Evolutionary conservation across 2,329 filamentous ascomycete genomes (phyloP).

Genomic region (Xylaria sp.): DNA sequence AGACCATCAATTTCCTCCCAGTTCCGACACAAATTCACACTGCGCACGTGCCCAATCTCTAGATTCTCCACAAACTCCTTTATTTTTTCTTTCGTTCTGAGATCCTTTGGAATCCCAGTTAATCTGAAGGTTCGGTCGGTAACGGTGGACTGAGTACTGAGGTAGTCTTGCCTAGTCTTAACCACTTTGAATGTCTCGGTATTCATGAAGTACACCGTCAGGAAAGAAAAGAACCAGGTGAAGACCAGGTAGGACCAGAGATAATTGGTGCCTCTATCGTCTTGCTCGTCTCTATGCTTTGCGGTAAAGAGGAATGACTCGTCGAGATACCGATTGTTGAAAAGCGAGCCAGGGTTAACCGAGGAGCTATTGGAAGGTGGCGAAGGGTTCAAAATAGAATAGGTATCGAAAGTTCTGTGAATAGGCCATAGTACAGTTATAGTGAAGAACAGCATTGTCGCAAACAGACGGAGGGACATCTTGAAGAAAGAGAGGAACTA

Average conservation of each 20-base stretch:
- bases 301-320: conserved; percentile 17
- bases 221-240: conserved; percentile 86
- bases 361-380: not conserved
- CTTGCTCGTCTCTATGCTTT: conserved; percentile 31
- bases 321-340: conserved; percentile 16
- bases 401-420: conserved; percentile 71
- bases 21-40: conserved; percentile 84
- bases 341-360: conserved; percentile 14
- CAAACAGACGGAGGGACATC: conserved; percentile 87
- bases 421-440: conserved; percentile 84
- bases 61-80: conserved; percentile 88
- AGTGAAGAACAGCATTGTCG: conserved; percentile 82
- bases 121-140: conserved; percentile 94
- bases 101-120: conserved; percentile 82
- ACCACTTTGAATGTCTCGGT: conserved; percentile 87
- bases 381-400: conserved; percentile 15
- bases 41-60: conserved; percentile 89
- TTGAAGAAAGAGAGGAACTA: conserved; percentile 92
- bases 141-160: conserved; percentile 93
- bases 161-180: conserved; percentile 84
- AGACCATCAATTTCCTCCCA: conserved; percentile 85
- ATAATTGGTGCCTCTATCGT: conserved; percentile 59
- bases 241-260: conserved; percentile 96
- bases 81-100: conserved; percentile 84
- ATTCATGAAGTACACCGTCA: conserved; percentile 86